Evolutionary conservation across 805 yeast genomes (phyloP).

Genomic region (Saccharomyces jurei): DNA sequence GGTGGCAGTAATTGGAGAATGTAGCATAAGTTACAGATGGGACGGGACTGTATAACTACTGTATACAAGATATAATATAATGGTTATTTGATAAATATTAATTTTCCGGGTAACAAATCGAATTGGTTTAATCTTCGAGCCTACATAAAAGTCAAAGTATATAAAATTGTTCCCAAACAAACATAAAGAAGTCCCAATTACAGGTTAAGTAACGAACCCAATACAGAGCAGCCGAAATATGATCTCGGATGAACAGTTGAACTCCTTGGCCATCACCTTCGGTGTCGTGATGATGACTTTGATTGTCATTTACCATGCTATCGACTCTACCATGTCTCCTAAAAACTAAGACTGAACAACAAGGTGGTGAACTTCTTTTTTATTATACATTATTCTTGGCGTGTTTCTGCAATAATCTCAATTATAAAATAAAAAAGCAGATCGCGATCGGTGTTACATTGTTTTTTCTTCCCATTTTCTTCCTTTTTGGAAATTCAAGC

Average conservation of each 20-base stretch:
- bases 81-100: background rate
- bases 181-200: background rate
- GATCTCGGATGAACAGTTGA: conserved; percentile 79
- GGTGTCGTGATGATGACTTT: conserved; percentile 67
- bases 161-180: background rate
- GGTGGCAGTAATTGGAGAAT: background rate
- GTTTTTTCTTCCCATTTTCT: background rate
- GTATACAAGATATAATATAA: background rate
- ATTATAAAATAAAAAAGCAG: background rate
- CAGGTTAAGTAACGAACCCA: background rate
- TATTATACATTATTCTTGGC: background rate
- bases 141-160: background rate
- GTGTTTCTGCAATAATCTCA: background rate
- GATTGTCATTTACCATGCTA: conserved; percentile 64
- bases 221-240: conserved; percentile 30
- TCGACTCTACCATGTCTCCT: conserved; percentile 38
- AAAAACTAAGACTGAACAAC: background rate
- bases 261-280: conserved; percentile 60
- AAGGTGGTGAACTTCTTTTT: background rate
- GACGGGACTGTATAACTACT: background rate
- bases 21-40: background rate
- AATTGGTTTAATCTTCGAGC: background rate
- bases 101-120: background rate
- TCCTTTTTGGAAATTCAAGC: background rate
- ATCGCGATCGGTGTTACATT: background rate